Evolutionary conservation across 2,329 filamentous ascomycete genomes (phyloP), one percentile per base, ranked within the genome.

Genomic region (Ascochyta fabae): DNA sequence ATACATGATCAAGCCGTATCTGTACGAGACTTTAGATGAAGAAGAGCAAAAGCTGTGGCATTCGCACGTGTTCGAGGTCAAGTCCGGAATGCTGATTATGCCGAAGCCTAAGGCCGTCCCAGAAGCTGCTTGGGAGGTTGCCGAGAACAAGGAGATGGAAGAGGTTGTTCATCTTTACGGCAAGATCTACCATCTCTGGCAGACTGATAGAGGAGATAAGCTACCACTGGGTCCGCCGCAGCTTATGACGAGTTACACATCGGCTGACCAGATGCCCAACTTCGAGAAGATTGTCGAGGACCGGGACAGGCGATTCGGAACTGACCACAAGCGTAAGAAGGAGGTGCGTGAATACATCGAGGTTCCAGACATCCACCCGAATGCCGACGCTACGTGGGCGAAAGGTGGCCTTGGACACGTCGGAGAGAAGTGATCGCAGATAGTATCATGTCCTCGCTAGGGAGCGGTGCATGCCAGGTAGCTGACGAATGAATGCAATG

Each of bases 101-200:
- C 90, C 89, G 0, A 84, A 86, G 56, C 83, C 83, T 3, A 46
- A 58, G 0, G 70, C 76, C 0, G 62, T 89, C 0, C 86, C 88
- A 0, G 79, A 82, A 23, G 75, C 81, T 0, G 83, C 80, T 0
- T 96, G 91, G 91, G 88, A 95, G 60, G 72, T 81, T 4, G 88
- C 90, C 2, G 92, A 96, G 78, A 90, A 85, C 29, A 82, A 84
- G 42, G 91, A 94, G 75, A 95, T 96, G 90, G 85, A 89, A 59
- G 82, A 92, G 54, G 82, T 95, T 0, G 77, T 91, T 3, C 80
- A 84, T 0, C 72, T 95, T 3, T 96, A 96, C 68, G 92, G 92
- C 9, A 96, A 96, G 72, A 86, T 88, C 1, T 95, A 89, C 73
- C 91, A 96, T 72, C 80, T 95, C 38, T 96, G 92, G 92, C 90